Conservation (phyloP, 1,139 yeast species). For the Geotrichum aggregatum region DNA sequence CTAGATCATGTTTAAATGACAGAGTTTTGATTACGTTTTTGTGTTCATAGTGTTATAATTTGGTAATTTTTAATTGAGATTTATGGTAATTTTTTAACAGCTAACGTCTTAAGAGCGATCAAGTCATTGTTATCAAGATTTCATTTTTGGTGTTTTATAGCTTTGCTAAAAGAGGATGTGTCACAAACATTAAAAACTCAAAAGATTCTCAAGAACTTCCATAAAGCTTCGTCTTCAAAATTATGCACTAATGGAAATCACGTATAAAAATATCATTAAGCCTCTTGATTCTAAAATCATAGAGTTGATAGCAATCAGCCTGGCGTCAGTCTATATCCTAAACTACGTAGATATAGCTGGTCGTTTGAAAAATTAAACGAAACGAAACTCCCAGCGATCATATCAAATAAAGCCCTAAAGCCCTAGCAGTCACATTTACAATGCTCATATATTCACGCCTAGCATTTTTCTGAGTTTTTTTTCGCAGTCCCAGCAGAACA, state of each 20-base stretch:
- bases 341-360: too few relatives aligned
- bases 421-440: conserved; percentile 3
- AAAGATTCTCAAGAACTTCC: too few relatives aligned
- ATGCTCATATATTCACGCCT: conserved; percentile 5
- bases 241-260: neutral
- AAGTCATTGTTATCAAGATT: too few relatives aligned
- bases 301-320: too few relatives aligned
- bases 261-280: too few relatives aligned
- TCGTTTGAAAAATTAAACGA: too few relatives aligned
- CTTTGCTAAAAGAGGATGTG: neutral
- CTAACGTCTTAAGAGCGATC: neutral
- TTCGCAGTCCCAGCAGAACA: neutral
- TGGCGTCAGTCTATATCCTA: too few relatives aligned
- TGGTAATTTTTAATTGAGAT: conserved; percentile 9
- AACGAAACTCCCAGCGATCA: too few relatives aligned
- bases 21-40: neutral
- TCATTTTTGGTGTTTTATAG: too few relatives aligned
- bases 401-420: conserved; percentile 6
- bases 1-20: neutral
- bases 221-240: too few relatives aligned
- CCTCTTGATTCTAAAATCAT: too few relatives aligned
- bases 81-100: neutral
- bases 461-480: neutral
- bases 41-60: neutral
- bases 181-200: neutral